Evolutionary conservation across 306 rosid species (phyloP).

Genomic region (Aeschynomene evenia): DNA sequence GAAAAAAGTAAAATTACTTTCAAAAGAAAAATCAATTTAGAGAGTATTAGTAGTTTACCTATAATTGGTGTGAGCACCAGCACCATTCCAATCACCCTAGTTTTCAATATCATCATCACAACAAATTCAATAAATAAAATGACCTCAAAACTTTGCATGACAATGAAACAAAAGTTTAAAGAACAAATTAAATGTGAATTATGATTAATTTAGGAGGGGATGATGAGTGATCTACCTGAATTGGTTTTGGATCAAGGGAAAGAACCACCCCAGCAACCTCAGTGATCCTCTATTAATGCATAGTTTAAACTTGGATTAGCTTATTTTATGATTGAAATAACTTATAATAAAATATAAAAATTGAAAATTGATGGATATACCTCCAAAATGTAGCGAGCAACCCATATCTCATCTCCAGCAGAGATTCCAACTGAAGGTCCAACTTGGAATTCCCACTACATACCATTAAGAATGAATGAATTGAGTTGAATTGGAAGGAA

Average conservation of each 20-base stretch:
- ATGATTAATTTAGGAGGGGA: not conserved
- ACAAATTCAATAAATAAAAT: not conserved
- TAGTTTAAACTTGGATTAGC: not conserved
- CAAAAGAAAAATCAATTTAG: no score
- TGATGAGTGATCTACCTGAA: constrained; percentile 42
- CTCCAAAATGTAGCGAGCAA: constrained; percentile 96
- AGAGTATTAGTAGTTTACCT: no score
- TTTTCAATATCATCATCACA: not conserved
- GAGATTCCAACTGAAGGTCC: constrained; percentile 90
- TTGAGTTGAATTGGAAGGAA: not conserved
- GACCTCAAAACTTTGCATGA: not conserved
- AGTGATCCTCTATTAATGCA: constrained; percentile 70
- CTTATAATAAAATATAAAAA: no score
- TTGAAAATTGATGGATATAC: no score
- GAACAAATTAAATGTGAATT: no score
- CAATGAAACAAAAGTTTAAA: not conserved
- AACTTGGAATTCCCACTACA: constrained; percentile 98
- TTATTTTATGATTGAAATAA: no score
- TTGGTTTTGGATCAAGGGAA: constrained; percentile 92
- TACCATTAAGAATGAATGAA: constrained; percentile 5
- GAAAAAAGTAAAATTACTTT: no score
- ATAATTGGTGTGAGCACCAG: constrained; percentile 97
- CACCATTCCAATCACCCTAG: constrained; percentile 98
- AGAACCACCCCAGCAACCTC: constrained; percentile 83
- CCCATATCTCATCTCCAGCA: constrained; percentile 88